These are phyloP conservation scores for Gastrolobium villosum DNA, from an alignment of 306 rosid genomes.

Conservation along the genomic window DNA sequence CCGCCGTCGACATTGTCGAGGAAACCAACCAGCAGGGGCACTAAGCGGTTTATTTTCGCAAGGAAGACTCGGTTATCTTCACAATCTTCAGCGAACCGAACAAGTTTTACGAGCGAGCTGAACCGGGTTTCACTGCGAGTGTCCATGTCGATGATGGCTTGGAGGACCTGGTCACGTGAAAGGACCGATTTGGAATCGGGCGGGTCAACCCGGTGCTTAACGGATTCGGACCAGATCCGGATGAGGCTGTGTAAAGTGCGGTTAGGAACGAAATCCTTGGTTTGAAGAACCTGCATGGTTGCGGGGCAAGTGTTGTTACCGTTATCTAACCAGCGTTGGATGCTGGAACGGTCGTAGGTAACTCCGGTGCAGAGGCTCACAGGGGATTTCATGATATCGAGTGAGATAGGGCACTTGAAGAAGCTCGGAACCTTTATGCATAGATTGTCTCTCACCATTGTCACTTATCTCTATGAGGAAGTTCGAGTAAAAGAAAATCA, in stretches of 20 bases:
- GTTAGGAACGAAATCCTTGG: slow-evolving; percentile 73
- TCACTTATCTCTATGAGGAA: background rate
- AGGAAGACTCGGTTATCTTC: slow-evolving; percentile 66
- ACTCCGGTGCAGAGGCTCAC: slow-evolving; percentile 91
- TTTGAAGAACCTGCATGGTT: slow-evolving; percentile 76
- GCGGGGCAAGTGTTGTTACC: slow-evolving; percentile 86
- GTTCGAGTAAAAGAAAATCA: slow-evolving; percentile 2
- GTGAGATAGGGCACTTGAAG: slow-evolving; percentile 82
- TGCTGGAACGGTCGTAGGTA: slow-evolving; percentile 80
- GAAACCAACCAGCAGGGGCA: slow-evolving; percentile 50
- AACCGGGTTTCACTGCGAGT: background rate
- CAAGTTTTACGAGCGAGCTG: slow-evolving; percentile 48
- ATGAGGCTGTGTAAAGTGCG: slow-evolving; percentile 72
- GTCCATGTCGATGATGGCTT: slow-evolving; percentile 41
- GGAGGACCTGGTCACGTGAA: slow-evolving; percentile 50
- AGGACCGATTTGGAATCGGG: slow-evolving; percentile 20
- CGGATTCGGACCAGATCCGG: slow-evolving; percentile 77
- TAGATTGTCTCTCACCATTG: slow-evolving; percentile 67
- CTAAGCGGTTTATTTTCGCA: slow-evolving; percentile 53
- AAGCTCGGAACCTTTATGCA: slow-evolving; percentile 73
- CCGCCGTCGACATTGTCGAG: slow-evolving; percentile 65
- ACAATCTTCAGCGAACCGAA: slow-evolving; percentile 62
- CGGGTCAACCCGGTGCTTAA: slow-evolving; percentile 41
- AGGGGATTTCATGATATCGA: slow-evolving; percentile 88
- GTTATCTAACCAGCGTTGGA: slow-evolving; percentile 80